Evolutionary conservation across 2,329 filamentous ascomycete species (phyloP).

Genomic region (Colletotrichum sublineola): DNA sequence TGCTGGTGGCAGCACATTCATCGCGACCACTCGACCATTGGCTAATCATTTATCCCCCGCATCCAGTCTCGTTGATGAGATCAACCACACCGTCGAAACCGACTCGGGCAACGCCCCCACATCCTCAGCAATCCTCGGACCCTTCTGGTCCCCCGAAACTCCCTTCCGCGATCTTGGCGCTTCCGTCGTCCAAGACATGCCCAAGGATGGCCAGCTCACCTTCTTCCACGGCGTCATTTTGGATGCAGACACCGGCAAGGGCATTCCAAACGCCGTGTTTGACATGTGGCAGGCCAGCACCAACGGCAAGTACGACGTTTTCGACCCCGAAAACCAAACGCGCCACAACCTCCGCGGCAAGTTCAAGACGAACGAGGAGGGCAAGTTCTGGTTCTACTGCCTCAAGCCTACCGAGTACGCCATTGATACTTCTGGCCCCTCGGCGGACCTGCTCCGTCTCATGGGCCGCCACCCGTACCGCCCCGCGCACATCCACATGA

Average conservation of each 20-base stretch:
- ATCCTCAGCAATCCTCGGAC: constrained; percentile 41
- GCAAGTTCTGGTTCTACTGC: constrained; percentile 74
- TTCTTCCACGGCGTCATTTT: constrained; percentile 41
- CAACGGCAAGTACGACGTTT: constrained; percentile 71
- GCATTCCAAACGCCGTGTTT: constrained; percentile 60
- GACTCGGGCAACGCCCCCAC: constrained; percentile 36
- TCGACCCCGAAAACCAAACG: constrained; percentile 70
- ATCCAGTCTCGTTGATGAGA: constrained; percentile 40
- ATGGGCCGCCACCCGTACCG: constrained; percentile 46
- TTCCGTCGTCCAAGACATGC: constrained; percentile 42
- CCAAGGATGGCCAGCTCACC: constrained; percentile 38
- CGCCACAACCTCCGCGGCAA: constrained; percentile 75
- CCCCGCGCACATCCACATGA: constrained; percentile 47
- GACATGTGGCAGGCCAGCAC: constrained; percentile 75
- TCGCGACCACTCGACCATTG: background rate
- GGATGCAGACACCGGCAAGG: constrained; percentile 45
- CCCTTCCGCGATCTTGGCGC: constrained; percentile 42
- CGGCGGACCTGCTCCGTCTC: constrained; percentile 43
- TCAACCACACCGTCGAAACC: constrained; percentile 41
- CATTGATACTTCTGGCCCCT: constrained; percentile 66
- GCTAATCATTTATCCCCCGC: background rate
- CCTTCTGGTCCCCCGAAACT: constrained; percentile 43
- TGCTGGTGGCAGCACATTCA: background rate
- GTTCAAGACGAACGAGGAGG: constrained; percentile 72
- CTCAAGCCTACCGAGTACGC: constrained; percentile 74